Conservation (phyloP, 768 basidiomycete species). For the Russula olivacea region DNA sequence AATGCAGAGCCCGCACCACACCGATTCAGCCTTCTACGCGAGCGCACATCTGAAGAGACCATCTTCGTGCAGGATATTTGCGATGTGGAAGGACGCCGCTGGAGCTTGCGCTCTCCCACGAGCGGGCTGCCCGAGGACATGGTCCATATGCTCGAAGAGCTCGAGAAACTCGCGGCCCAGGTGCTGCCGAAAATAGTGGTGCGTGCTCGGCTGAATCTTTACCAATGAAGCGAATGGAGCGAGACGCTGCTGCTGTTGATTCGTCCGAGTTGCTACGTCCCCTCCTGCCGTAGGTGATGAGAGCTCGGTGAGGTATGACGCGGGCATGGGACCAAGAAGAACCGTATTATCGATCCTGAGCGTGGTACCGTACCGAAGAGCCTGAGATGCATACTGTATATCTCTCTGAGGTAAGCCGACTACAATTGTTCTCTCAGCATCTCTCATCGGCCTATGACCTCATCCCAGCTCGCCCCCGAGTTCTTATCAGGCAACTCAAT, state of each 20-base stretch:
- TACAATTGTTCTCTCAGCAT: neutral
- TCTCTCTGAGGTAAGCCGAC: slow-evolving; percentile 8
- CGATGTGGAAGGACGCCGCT: slow-evolving; percentile 21
- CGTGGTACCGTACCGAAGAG: neutral
- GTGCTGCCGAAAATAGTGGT: slow-evolving; percentile 21
- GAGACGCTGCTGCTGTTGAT: neutral
- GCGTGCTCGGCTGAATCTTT: slow-evolving; percentile 22
- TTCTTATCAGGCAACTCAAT: slow-evolving; percentile 22
- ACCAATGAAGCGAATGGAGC: neutral
- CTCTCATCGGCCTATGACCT: neutral
- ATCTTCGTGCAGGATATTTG: slow-evolving; percentile 24
- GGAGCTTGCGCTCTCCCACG: slow-evolving; percentile 24
- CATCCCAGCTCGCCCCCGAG: slow-evolving; percentile 20
- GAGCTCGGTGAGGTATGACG: neutral
- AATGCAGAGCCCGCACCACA: slow-evolving; percentile 6
- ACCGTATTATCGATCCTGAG: neutral
- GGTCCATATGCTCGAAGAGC: slow-evolving; percentile 23
- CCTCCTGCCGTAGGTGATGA: neutral
- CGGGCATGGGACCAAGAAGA: neutral
- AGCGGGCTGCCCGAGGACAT: slow-evolving; percentile 22
- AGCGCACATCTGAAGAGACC: slow-evolving; percentile 15
- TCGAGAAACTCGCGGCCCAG: slow-evolving; percentile 22
- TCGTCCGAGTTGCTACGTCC: slow-evolving; percentile 11
- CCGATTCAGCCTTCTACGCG: slow-evolving; percentile 22
- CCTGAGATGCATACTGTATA: slow-evolving; percentile 7